Conservation (phyloP, 2,329 filamentous ascomycete species). For the Fulvia fulva region DNA sequence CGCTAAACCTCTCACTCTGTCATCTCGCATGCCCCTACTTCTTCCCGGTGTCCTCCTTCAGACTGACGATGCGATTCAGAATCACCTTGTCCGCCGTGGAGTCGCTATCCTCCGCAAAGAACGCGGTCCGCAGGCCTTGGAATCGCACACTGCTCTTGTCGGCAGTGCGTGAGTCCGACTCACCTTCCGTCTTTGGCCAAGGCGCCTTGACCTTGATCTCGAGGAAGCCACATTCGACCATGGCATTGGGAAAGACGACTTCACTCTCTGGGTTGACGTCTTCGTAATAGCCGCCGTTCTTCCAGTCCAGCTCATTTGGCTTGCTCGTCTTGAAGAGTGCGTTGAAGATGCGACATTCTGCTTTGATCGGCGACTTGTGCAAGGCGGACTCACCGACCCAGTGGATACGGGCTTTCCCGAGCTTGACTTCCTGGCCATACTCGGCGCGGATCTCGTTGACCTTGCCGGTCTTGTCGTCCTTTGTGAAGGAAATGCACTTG, state of each 20-base stretch:
- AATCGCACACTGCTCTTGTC: conserved; percentile 73
- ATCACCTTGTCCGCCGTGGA: conserved; percentile 67
- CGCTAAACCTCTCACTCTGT: background rate
- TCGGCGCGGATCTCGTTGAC: conserved; percentile 64
- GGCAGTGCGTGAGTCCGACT: conserved; percentile 52
- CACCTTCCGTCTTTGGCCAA: conserved; percentile 76
- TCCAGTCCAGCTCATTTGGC: conserved; percentile 64
- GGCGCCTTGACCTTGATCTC: conserved; percentile 70
- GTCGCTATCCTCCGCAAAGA: conserved; percentile 72
- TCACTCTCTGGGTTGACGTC: conserved; percentile 84
- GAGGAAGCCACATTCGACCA: conserved; percentile 79
- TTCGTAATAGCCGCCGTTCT: conserved; percentile 73
- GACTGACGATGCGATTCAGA: conserved; percentile 83
- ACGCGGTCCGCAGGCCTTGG: conserved; percentile 85
- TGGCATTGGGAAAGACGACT: conserved; percentile 69
- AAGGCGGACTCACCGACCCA: conserved; percentile 74
- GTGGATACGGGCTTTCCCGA: conserved; percentile 63
- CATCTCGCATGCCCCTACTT: conserved; percentile 16
- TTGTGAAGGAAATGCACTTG: conserved; percentile 63
- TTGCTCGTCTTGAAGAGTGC: conserved; percentile 82
- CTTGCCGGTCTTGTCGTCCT: conserved; percentile 59
- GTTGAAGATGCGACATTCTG: conserved; percentile 75
- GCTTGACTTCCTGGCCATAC: conserved; percentile 61
- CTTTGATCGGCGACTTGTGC: conserved; percentile 56
- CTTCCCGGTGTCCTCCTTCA: conserved; percentile 85